phyloP scores from a whole-genome alignment of 75 land plant genomes.

The Cupressus sempervirens region DNA sequence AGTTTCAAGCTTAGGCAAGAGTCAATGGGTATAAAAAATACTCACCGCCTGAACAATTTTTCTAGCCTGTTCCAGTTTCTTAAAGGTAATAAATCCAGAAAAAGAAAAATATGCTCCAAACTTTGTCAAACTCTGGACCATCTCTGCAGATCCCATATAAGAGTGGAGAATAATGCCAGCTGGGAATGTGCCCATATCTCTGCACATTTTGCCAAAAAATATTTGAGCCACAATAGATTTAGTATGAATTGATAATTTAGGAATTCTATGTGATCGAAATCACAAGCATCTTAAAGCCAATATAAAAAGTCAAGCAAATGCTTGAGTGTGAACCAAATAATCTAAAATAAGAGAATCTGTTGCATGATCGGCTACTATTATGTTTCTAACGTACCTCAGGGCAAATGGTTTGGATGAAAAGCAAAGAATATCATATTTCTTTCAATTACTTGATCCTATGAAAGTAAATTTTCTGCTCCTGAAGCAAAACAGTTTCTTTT shows the following conservation, averaged over 20 bases:
- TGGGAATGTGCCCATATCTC: slow-evolving; percentile 81
- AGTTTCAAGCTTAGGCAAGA: neutral
- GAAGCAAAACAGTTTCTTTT: neutral
- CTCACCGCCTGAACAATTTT: slow-evolving; percentile 61
- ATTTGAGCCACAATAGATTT: neutral
- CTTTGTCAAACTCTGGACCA: slow-evolving; percentile 72
- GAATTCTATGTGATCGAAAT: neutral
- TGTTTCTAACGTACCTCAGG: neutral
- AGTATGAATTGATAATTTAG: neutral
- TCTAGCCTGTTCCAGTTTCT: slow-evolving; percentile 70
- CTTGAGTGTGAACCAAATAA: neutral
- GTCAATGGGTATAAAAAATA: neutral
- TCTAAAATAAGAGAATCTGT: neutral
- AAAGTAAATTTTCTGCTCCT: neutral
- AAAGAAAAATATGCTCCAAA: slow-evolving; percentile 90
- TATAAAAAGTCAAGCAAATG: neutral
- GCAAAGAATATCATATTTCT: neutral
- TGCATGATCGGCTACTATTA: neutral
- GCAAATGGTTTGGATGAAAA: neutral
- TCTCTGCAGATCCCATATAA: slow-evolving; percentile 79
- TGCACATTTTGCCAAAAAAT: slow-evolving; percentile 4
- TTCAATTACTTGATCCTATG: neutral
- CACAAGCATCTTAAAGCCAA: neutral
- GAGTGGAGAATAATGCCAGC: slow-evolving; percentile 93
- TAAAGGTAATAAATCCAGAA: slow-evolving; percentile 72